Percentiles rank a stretch among this genome's conserved stretches.
phyloP scores from a whole-genome alignment of 2,329 filamentous ascomycete species.

The Aspergillus luchuensis region DNA sequence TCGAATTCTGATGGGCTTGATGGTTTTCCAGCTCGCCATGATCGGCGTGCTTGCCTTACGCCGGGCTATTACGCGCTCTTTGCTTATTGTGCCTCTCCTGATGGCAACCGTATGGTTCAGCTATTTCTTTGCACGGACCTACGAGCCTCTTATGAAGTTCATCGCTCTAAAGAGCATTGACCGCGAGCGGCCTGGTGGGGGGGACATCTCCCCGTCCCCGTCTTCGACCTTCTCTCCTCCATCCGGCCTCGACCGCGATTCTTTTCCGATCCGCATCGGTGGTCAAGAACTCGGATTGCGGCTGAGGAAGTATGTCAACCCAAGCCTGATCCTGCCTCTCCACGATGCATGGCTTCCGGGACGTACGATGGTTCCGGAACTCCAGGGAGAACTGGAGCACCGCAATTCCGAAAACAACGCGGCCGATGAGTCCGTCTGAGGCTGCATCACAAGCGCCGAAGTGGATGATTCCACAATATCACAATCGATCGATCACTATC shows the following conservation, averaged over 20 bases:
- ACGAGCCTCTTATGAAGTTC: slow-evolving; percentile 85
- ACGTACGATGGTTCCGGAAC: slow-evolving; percentile 21
- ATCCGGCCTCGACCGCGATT: slow-evolving; percentile 47
- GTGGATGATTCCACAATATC: not conserved
- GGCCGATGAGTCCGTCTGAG: slow-evolving; percentile 11
- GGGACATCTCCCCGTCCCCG: slow-evolving; percentile 40
- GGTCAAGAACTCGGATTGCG: slow-evolving; percentile 43
- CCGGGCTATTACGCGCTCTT: slow-evolving; percentile 70
- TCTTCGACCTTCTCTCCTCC: slow-evolving; percentile 43
- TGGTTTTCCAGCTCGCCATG: slow-evolving; percentile 90
- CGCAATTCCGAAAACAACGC: slow-evolving; percentile 18
- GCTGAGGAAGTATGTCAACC: slow-evolving; percentile 51
- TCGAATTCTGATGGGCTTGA: slow-evolving; percentile 78
- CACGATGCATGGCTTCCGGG: slow-evolving; percentile 49
- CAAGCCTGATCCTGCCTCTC: slow-evolving; percentile 48
- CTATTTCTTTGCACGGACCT: slow-evolving; percentile 76
- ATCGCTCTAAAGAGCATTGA: slow-evolving; percentile 88
- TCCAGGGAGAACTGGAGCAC: slow-evolving; percentile 21
- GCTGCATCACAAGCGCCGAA: not conserved
- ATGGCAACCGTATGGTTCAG: slow-evolving; percentile 85
- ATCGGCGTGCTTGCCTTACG: slow-evolving; percentile 79
- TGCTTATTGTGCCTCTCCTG: slow-evolving; percentile 74
- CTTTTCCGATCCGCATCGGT: slow-evolving; percentile 44
- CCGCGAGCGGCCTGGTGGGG: slow-evolving; percentile 56
- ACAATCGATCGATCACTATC: not conserved